Evolutionary conservation across 2,329 filamentous ascomycete species (phyloP).

Genomic region (Ophiostoma tasmaniense): DNA sequence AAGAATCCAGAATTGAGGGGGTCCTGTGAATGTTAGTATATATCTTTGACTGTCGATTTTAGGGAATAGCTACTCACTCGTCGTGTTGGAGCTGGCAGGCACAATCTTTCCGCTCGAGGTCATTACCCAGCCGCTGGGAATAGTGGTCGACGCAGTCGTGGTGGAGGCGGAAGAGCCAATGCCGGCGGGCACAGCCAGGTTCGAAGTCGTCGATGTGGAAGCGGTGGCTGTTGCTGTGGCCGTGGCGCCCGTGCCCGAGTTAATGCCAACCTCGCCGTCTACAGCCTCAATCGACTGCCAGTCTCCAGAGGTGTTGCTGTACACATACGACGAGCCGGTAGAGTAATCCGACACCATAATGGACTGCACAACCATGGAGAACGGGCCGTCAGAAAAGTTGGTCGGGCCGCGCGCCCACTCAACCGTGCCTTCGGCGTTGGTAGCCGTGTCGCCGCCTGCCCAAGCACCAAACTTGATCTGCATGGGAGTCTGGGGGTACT

Average conservation of each 20-base stretch:
- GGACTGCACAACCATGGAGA: slow-evolving; percentile 72
- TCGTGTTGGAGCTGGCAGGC: slow-evolving; percentile 56
- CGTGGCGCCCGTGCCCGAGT: slow-evolving; percentile 43
- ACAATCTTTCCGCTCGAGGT: slow-evolving; percentile 70
- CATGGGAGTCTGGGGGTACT: slow-evolving; percentile 96
- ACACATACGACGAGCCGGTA: slow-evolving; percentile 76
- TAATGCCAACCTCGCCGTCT: slow-evolving; percentile 69
- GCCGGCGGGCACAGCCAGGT: background rate
- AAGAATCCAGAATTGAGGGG: slow-evolving; percentile 39
- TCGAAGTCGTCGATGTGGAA: slow-evolving; percentile 32
- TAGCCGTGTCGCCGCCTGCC: slow-evolving; percentile 72
- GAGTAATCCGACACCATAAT: slow-evolving; percentile 83
- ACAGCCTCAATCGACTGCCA: slow-evolving; percentile 76
- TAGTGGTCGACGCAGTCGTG: slow-evolving; percentile 41
- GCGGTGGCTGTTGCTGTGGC: slow-evolving; percentile 48
- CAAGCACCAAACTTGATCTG: slow-evolving; percentile 86
- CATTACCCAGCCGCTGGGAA: slow-evolving; percentile 76
- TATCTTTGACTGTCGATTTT: background rate
- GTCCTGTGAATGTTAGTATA: slow-evolving; percentile 22
- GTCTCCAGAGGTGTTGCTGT: slow-evolving; percentile 66
- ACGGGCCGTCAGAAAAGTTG: slow-evolving; percentile 76
- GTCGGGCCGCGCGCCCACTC: slow-evolving; percentile 81
- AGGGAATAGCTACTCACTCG: background rate
- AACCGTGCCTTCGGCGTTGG: slow-evolving; percentile 74
- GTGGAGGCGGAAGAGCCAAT: slow-evolving; percentile 31